Base-by-base conservation (phyloP, 2,329 filamentous ascomycete genomes). In the Colletotrichum phormii region DNA sequence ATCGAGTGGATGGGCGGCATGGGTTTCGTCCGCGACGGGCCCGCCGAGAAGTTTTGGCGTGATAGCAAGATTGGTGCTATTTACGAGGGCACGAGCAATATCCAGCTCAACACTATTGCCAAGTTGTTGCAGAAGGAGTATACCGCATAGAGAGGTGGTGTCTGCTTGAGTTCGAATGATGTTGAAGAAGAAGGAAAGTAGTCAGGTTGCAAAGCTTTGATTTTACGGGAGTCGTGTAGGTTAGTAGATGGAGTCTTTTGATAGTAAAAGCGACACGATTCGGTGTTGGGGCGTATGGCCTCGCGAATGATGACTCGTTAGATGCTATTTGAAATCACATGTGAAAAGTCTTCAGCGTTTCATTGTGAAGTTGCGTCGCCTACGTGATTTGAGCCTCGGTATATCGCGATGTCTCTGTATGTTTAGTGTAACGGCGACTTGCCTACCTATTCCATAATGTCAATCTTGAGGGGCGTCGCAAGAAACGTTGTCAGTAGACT, bases 1-100 rank as follows among this genome's bases (percentile, higher is more conserved):
- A 91, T 99, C 33, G 97, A 99, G 86, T 99, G 97, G 97, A 98
- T 98, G 96, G 97, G 97, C 60, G 97, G 97, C 74, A 98, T 99
- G 97, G 97, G 97, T 58, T 99, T 99, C 79, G 97, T 99, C 18
- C 88, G 97, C 57, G 97, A 99, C 83, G 97, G 97, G 0, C 91
- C 98, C 71, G 97, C 97, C 0, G 97, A 99, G 90, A 99, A 99
- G 90, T 98, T 93, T 86, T 99, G 93, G 89, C 89, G 97, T 59
- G 97, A 99, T 82, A 97, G 94, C 88, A 99, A 98, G 92, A 99
- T 99, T 80, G 97, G 97, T 11, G 95, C 95, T 76, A 98, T 98
- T 77, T 98, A 98, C 82, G 96, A 98, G 86, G 97, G 97, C 37
- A 95, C 94, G 67, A 95, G 92, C 84, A 93, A 93, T 81, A 93